phyloP scores from a whole-genome alignment of 2,329 filamentous ascomycete species.

The Stachybotrys chartarum region DNA sequence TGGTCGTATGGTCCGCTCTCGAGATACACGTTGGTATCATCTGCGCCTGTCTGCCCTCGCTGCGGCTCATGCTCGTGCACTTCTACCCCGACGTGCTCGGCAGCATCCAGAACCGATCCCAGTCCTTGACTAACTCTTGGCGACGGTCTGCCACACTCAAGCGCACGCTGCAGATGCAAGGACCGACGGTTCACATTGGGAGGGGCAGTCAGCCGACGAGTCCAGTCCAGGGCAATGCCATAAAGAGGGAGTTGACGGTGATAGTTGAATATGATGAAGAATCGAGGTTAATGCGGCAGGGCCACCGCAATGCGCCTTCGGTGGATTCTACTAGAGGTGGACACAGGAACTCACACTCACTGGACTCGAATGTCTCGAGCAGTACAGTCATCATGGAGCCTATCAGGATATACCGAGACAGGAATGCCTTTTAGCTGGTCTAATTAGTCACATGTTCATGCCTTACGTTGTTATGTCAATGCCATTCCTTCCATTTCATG shows the following conservation, averaged over 20 bases:
- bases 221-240: neutral
- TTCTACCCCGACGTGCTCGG: conserved; percentile 2
- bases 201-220: neutral
- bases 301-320: neutral
- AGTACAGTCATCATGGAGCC: neutral
- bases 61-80: conserved; percentile 12
- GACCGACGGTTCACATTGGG: neutral
- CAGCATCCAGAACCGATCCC: neutral
- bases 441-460: neutral
- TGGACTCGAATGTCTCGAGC: neutral
- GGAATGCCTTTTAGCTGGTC: neutral
- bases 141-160: neutral
- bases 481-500: neutral
- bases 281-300: neutral
- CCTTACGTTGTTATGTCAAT: neutral
- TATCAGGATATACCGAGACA: neutral
- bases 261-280: neutral
- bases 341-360: neutral
- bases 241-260: neutral
- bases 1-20: conserved; percentile 17
- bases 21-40: conserved; percentile 19
- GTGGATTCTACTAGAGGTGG: neutral
- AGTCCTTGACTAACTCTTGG: neutral
- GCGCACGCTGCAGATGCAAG: neutral
- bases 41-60: conserved; percentile 18